phyloP scores from a whole-genome alignment of 2,329 filamentous ascomycete genomes.

The Neonectria punicea region DNA sequence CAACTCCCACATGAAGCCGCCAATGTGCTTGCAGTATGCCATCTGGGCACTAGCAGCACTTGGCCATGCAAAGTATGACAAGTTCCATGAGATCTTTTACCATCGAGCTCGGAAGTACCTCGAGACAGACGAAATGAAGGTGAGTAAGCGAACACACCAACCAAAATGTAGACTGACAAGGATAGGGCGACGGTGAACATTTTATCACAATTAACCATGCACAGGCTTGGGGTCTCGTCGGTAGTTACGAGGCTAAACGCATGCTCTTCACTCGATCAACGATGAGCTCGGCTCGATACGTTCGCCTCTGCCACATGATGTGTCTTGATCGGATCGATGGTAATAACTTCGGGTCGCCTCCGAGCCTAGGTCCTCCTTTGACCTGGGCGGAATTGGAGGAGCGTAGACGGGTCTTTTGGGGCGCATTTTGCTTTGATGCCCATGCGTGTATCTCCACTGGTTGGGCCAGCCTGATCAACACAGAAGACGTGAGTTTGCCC shows the following conservation, averaged over 20 bases:
- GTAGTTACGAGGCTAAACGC: constrained; percentile 82
- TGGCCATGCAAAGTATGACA: constrained; percentile 76
- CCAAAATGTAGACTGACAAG: background rate
- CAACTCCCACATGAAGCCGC: constrained; percentile 79
- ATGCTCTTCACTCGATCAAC: constrained; percentile 89
- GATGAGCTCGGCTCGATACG: constrained; percentile 78
- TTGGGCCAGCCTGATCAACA: constrained; percentile 85
- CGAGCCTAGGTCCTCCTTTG: constrained; percentile 75
- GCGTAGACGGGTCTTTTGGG: constrained; percentile 87
- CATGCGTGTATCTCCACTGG: constrained; percentile 91
- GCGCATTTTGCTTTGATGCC: constrained; percentile 81
- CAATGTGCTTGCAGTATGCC: constrained; percentile 84
- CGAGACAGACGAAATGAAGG: constrained; percentile 85
- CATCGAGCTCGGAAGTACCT: constrained; percentile 83
- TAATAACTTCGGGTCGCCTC: constrained; percentile 72
- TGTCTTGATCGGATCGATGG: constrained; percentile 83
- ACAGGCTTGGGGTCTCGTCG: constrained; percentile 81
- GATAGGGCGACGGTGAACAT: constrained; percentile 76
- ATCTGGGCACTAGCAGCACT: constrained; percentile 87
- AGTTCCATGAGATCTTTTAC: constrained; percentile 83
- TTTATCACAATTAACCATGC: constrained; percentile 83
- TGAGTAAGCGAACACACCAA: constrained; percentile 36
- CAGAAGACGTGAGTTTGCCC: constrained; percentile 65
- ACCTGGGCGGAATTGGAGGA: constrained; percentile 85
- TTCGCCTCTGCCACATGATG: constrained; percentile 83